Conservation (phyloP, 371 early-diverging fungal genomes). For the Rhizopus sp. region DNA sequence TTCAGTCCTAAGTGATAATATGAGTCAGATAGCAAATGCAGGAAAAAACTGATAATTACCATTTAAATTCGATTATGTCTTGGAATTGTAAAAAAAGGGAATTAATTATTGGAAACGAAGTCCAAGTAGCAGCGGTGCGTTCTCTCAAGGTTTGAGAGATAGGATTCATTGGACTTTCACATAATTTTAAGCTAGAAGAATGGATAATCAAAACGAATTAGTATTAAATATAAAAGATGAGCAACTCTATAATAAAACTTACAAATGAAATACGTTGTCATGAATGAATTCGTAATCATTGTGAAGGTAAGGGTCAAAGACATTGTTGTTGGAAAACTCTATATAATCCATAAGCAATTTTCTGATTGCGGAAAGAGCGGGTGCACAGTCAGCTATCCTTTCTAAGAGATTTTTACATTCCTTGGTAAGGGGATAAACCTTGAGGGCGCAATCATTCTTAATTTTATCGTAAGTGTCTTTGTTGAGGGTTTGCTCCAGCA, state of each 20-base stretch:
- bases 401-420: conserved; percentile 9
- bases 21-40: conserved; percentile 11
- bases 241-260: conserved; percentile 8
- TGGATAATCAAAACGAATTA: conserved; percentile 15
- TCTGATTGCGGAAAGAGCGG: conserved; percentile 11
- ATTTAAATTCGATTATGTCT: conserved; percentile 15
- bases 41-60: conserved; percentile 11
- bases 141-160: conserved; percentile 9
- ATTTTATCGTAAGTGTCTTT: conserved; percentile 11
- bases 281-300: conserved; percentile 17
- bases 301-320: conserved; percentile 14
- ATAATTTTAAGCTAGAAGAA: conserved; percentile 15
- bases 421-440: conserved; percentile 7
- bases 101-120: conserved; percentile 13
- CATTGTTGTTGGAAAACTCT: conserved; percentile 11
- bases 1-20: conserved; percentile 11
- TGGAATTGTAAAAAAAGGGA: conserved; percentile 13
- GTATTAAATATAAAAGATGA: conserved; percentile 17
- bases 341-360: conserved; percentile 13
- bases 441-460: conserved; percentile 9
- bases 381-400: conserved; percentile 11
- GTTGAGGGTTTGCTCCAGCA: conserved; percentile 11
- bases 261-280: conserved; percentile 11
- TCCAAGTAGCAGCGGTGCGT: conserved; percentile 17
- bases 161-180: conserved; percentile 15